Evolutionary conservation across 2,329 filamentous ascomycete genomes (phyloP).

Genomic region (Hortaea sp.): DNA sequence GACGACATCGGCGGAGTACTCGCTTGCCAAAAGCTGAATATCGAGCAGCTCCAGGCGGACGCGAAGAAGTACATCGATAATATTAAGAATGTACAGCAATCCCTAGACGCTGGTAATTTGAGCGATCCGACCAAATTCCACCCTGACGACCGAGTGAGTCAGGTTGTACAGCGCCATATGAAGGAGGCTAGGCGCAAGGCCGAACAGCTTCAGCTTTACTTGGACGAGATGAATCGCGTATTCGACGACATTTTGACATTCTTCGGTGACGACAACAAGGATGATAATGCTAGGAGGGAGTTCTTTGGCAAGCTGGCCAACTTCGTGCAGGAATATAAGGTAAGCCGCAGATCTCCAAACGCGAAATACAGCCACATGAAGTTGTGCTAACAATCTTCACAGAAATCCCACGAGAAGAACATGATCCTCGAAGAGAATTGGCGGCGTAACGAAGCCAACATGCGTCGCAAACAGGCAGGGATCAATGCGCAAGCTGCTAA

Average conservation of each 20-base stretch:
- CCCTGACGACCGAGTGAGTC: slow-evolving; percentile 86
- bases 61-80: slow-evolving; percentile 90
- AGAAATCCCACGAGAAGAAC: slow-evolving; percentile 91
- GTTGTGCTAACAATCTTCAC: slow-evolving; percentile 1
- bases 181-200: slow-evolving; percentile 94
- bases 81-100: slow-evolving; percentile 85
- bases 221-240: slow-evolving; percentile 83
- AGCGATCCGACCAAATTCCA: slow-evolving; percentile 98
- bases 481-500: slow-evolving; percentile 51
- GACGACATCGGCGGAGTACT: slow-evolving; percentile 77
- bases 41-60: slow-evolving; percentile 80
- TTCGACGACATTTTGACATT: slow-evolving; percentile 95
- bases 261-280: slow-evolving; percentile 85
- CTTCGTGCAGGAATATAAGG: slow-evolving; percentile 89
- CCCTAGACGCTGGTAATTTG: slow-evolving; percentile 84
- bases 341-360: slow-evolving; percentile 26
- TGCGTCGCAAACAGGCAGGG: slow-evolving; percentile 69
- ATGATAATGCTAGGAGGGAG: slow-evolving; percentile 86
- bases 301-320: slow-evolving; percentile 90
- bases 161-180: slow-evolving; percentile 87
- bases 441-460: slow-evolving; percentile 77
- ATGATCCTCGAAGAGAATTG: slow-evolving; percentile 68
- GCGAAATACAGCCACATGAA: no score
- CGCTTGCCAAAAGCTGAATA: slow-evolving; percentile 77
- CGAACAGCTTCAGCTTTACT: slow-evolving; percentile 85